Percentiles rank a stretch among this genome's conserved stretches.
These are phyloP conservation scores for Zygotorulaspora florentina DNA, from an alignment of 805 yeast species.

Conservation along the genomic window DNA sequence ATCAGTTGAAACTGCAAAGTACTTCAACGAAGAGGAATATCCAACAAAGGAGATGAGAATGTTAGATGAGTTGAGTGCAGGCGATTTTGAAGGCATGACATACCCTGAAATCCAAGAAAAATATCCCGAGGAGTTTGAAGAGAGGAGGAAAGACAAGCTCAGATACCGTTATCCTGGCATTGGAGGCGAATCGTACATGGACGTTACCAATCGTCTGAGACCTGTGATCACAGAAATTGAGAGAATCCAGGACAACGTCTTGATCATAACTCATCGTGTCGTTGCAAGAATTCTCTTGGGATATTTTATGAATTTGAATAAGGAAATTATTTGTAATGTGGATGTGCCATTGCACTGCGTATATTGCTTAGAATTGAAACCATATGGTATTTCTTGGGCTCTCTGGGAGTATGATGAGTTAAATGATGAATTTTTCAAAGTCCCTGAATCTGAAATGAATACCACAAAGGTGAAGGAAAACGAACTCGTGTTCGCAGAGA, in stretches of 20 bases:
- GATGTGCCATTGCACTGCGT: slow-evolving; percentile 93
- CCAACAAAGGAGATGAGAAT: slow-evolving; percentile 85
- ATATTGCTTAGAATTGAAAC: slow-evolving; percentile 85
- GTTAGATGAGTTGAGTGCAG: slow-evolving; percentile 92
- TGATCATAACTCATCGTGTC: slow-evolving; percentile 84
- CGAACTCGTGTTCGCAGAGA: slow-evolving; percentile 63
- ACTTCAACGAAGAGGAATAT: slow-evolving; percentile 68
- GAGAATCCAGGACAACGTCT: slow-evolving; percentile 80
- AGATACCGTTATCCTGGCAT: slow-evolving; percentile 92
- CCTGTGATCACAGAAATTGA: slow-evolving; percentile 92
- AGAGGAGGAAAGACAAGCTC: slow-evolving; percentile 72
- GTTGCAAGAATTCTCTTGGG: slow-evolving; percentile 84
- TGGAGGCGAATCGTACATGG: slow-evolving; percentile 94
- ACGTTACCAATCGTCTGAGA: slow-evolving; percentile 83
- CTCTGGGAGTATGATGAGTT: slow-evolving; percentile 81
- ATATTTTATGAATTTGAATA: slow-evolving; percentile 78
- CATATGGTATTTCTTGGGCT: slow-evolving; percentile 93
- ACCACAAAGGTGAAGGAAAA: slow-evolving; percentile 59
- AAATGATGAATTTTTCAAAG: slow-evolving; percentile 70
- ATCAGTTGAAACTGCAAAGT: slow-evolving; percentile 70
- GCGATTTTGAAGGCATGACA: slow-evolving; percentile 88
- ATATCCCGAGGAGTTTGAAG: slow-evolving; percentile 73
- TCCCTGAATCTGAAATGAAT: slow-evolving; percentile 42
- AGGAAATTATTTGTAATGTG: slow-evolving; percentile 77
- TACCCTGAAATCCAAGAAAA: slow-evolving; percentile 73